phyloP scores from a whole-genome alignment of 2,329 filamentous ascomycete species.

The Aspergillus pseudoviridinutans region DNA sequence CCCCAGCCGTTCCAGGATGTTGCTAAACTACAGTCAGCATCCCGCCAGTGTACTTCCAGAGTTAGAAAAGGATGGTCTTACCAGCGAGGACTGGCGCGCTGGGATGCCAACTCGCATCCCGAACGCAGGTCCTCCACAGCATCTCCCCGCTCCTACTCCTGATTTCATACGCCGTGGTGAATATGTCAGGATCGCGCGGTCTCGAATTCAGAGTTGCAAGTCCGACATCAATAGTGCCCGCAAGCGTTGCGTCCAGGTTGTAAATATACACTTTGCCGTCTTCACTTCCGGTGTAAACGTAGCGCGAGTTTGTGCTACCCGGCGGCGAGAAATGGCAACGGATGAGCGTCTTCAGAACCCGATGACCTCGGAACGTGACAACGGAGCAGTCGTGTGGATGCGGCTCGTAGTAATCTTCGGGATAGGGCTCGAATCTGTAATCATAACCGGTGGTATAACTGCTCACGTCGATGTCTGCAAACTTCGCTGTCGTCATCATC shows the following conservation, averaged over 20 bases:
- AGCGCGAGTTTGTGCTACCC: constrained; percentile 78
- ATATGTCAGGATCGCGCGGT: constrained; percentile 50
- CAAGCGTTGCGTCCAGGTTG: constrained; percentile 86
- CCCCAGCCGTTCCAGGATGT: constrained; percentile 79
- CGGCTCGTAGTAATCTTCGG: constrained; percentile 53
- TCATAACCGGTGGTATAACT: constrained; percentile 59
- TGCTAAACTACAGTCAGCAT: constrained; percentile 45
- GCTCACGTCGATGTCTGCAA: constrained; percentile 50
- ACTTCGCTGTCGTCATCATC: constrained; percentile 69
- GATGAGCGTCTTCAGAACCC: constrained; percentile 83
- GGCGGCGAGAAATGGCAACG: constrained; percentile 93
- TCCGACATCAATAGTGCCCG: constrained; percentile 72
- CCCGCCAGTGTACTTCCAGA: neutral
- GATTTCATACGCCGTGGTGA: constrained; percentile 55
- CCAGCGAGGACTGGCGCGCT: constrained; percentile 72
- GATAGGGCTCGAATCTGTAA: constrained; percentile 57
- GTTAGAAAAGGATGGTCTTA: constrained; percentile 33
- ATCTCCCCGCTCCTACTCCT: constrained; percentile 48
- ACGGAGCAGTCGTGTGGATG: constrained; percentile 85
- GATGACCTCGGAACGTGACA: constrained; percentile 89
- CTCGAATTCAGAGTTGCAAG: constrained; percentile 63
- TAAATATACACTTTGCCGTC: constrained; percentile 89
- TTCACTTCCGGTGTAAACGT: constrained; percentile 87
- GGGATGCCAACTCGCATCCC: constrained; percentile 90
- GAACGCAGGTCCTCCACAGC: constrained; percentile 71